Evolutionary conservation across 1,284 basidiomycete species (phyloP), one percentile per base, ranked within the genome.

Genomic region (Stygiomarasmius scandens): DNA sequence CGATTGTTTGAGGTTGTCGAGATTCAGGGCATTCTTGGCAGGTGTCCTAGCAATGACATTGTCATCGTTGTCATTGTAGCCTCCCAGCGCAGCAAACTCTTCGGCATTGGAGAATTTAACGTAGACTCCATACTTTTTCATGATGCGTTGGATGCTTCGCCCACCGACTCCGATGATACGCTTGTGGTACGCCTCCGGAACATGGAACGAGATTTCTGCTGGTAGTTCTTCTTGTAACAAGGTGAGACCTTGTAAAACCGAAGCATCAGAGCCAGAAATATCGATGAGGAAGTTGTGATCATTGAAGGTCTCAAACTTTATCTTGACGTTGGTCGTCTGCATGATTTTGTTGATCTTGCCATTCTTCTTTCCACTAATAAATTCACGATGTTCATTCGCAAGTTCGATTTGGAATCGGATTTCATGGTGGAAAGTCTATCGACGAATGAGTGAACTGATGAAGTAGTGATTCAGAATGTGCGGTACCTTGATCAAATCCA

Each of bases 31-130:
- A 69, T 99, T 99, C 83, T 99, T 99, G 45, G 95, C 95, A 6
- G 96, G 96, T 2, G 96, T 99, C 49, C 96, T 85, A 20, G 96
- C 96, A 46, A 99, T 88, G 52, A 99, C 96, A 68, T 99, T 99
- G 77, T 99, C 96, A 71, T 98, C 96, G 72, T 97, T 97, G 74
- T 99, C 95, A 67, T 93, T 87, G 74, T 98, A 98, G 14, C 96
- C 96, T 32, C 95, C 96, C 58, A 97, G 81, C 10, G 91, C 87
- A 46, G 95, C 95, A 73, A 96, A 98, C 73, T 99, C 97, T 66
- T 98, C 96, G 5, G 95, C 95, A 72, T 98, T 99, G 44, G 94
- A 96, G 70, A 99, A 99, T 77, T 99, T 99, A 76, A 99, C 97
- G 75, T 98, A 99, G 24, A 98, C 96, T 29, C 96, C 96, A 68